A percentile compares a stretch with the other conserved stretches of the same genome.
Evolutionary conservation across 805 yeast genomes (phyloP).

Genomic region (Lipomyces kockii): DNA sequence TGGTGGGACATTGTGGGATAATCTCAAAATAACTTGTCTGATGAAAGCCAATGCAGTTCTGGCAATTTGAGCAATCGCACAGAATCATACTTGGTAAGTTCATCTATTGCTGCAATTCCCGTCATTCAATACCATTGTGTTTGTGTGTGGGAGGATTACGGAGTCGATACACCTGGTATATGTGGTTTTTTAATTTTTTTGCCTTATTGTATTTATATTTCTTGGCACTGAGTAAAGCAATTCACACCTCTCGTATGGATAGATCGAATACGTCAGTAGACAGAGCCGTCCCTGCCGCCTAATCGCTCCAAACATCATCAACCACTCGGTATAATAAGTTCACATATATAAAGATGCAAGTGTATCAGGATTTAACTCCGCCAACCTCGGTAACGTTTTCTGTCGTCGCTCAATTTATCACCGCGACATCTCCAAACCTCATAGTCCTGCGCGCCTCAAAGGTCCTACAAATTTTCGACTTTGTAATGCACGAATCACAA

Average conservation of each 20-base stretch:
- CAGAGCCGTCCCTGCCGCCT: background rate
- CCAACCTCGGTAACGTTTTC: conserved; percentile 75
- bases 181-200: background rate
- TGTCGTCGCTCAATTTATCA: conserved; percentile 44
- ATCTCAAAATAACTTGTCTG: background rate
- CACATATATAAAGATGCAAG: conserved; percentile 65
- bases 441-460: conserved; percentile 69
- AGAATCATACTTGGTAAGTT: background rate
- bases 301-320: background rate
- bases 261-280: background rate
- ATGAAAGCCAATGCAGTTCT: background rate
- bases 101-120: background rate
- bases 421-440: conserved; percentile 52
- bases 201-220: background rate
- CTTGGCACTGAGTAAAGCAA: background rate
- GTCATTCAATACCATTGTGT: background rate
- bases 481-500: conserved; percentile 43
- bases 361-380: conserved; percentile 73
- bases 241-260: background rate
- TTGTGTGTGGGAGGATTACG: background rate
- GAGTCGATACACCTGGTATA: background rate
- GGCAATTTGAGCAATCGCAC: background rate
- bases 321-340: background rate
- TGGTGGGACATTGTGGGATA: background rate
- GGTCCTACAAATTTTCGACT: conserved; percentile 63